phyloP scores from a whole-genome alignment of 23 red algal genomes.

The Gracilaria domingensis region DNA sequence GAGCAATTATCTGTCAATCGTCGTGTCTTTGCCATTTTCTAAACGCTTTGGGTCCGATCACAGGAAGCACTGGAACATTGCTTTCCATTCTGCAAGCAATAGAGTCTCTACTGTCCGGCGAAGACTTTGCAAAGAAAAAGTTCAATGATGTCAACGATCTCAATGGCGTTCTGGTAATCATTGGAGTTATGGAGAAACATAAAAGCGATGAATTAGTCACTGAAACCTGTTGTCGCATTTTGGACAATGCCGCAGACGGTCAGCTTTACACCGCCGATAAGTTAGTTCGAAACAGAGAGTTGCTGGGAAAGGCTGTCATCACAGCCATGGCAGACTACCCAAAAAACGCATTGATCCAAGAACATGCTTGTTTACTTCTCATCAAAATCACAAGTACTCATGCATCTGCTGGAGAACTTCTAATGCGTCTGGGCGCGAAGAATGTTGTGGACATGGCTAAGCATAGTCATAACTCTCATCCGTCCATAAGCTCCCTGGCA shows the following conservation, averaged over 20 bases:
- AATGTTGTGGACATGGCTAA: constrained; percentile 14
- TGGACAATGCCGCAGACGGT: constrained; percentile 51
- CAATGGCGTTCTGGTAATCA: neutral
- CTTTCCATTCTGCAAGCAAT: constrained; percentile 12
- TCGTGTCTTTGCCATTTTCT: neutral
- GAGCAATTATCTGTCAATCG: neutral
- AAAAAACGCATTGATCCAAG: constrained; percentile 20
- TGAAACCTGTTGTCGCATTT: constrained; percentile 24
- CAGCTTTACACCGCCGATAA: neutral
- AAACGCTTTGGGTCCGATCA: neutral
- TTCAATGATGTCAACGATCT: constrained; percentile 40
- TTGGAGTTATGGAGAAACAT: constrained; percentile 1
- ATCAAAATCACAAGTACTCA: constrained; percentile 40
- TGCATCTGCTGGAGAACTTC: neutral
- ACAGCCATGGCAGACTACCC: constrained; percentile 33
- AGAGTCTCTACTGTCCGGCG: constrained; percentile 7
- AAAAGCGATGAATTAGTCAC: neutral
- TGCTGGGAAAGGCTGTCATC: neutral
- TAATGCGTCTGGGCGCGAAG: constrained; percentile 1
- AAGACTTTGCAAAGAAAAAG: constrained; percentile 12
- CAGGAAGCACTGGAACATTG: neutral
- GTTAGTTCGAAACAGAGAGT: constrained; percentile 19
- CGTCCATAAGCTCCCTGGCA: constrained; percentile 6
- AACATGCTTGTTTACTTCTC: constrained; percentile 33
- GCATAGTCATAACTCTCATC: constrained; percentile 17